These are phyloP conservation scores for Talaromyces sp. DNA, from an alignment of 2,329 filamentous ascomycete species.

Conservation along the genomic window DNA sequence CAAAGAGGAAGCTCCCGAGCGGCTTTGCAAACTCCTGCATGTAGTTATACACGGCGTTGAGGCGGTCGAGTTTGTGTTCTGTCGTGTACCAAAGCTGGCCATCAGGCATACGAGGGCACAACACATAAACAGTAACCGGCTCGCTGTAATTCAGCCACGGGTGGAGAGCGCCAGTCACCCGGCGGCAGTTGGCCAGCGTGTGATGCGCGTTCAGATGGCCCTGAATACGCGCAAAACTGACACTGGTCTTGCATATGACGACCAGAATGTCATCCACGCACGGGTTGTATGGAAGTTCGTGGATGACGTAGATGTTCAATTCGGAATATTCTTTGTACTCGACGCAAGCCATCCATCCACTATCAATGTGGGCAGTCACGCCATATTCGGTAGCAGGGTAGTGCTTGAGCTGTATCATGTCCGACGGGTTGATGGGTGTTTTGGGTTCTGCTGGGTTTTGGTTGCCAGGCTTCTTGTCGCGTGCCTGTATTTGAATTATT, in stretches of 20 bases:
- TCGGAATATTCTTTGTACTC: neutral
- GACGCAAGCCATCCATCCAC: neutral
- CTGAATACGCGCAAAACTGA: neutral
- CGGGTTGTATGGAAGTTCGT: neutral
- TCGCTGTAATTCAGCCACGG: neutral
- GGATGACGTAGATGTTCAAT: neutral
- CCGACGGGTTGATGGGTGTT: neutral
- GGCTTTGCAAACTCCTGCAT: neutral
- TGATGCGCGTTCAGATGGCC: neutral
- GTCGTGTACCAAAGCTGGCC: neutral
- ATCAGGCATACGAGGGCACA: neutral
- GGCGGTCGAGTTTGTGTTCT: neutral
- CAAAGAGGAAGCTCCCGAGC: neutral
- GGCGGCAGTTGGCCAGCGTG: neutral
- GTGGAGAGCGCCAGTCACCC: neutral
- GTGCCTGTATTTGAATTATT: neutral
- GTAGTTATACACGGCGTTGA: neutral
- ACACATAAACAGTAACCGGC: neutral
- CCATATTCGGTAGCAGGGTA: neutral
- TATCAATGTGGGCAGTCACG: neutral
- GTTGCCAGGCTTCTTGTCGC: neutral
- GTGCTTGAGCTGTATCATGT: neutral
- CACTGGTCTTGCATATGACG: neutral
- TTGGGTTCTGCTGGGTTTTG: neutral
- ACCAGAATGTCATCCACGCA: conserved; percentile 1